phyloP scores from a whole-genome alignment of 129 eudicot species.

The Calendula officinalis region DNA sequence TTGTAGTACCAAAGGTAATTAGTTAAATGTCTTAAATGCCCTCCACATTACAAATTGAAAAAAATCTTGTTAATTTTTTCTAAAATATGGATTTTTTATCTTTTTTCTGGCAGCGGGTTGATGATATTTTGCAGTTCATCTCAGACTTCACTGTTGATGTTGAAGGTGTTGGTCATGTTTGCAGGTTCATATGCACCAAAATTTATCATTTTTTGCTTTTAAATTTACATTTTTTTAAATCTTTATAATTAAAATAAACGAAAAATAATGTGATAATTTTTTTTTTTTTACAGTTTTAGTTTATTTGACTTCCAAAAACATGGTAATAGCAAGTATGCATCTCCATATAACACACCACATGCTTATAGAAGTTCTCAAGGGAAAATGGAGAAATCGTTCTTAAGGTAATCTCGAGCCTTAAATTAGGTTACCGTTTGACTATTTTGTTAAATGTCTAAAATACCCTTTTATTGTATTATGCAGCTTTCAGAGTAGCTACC shows the following conservation, averaged over 20 bases:
- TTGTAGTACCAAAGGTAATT: conserved; percentile 85
- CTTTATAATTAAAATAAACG: not conserved
- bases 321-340: conserved; percentile 74
- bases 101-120: conserved; percentile 54
- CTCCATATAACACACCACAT: conserved; percentile 59
- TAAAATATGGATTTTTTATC: not conserved
- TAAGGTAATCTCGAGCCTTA: conserved; percentile 48
- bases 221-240: not conserved
- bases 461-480: conserved; percentile 3
- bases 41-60: not conserved
- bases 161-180: conserved; percentile 93
- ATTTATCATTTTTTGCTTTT: not conserved
- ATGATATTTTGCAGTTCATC: conserved; percentile 82
- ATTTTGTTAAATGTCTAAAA: conserved; percentile 7
- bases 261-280: not conserved
- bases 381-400: conserved; percentile 93
- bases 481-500: conserved; percentile 91
- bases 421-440: not conserved
- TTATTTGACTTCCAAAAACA: conserved; percentile 68
- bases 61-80: not conserved
- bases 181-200: conserved; percentile 52
- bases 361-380: conserved; percentile 79
- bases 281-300: conserved; percentile 61
- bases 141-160: conserved; percentile 70
- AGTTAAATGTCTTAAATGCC: conserved; percentile 2